These are phyloP conservation scores for Annulohypoxylon stygium DNA, from an alignment of 495 filamentous ascomycete species.

Conservation along the genomic window DNA sequence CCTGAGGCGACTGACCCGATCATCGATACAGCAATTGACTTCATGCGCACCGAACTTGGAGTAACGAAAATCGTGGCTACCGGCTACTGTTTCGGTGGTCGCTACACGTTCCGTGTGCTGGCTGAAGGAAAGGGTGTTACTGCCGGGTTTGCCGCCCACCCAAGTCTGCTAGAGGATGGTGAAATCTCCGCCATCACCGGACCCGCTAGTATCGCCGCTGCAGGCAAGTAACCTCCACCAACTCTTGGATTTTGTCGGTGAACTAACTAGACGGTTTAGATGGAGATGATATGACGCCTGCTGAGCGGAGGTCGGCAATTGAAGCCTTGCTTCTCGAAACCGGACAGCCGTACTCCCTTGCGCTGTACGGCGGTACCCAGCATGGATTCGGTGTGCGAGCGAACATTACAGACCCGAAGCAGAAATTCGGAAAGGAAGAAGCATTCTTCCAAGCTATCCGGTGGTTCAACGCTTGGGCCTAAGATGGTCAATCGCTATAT, in stretches of 20 bases:
- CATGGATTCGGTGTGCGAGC: constrained; percentile 80
- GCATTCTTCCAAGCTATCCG: constrained; percentile 78
- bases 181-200: constrained; percentile 73
- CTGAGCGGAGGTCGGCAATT: constrained; percentile 68
- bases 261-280: constrained; percentile 56
- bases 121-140: constrained; percentile 64
- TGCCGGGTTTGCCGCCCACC: constrained; percentile 77
- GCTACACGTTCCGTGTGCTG: constrained; percentile 58
- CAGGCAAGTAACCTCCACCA: constrained; percentile 60
- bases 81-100: constrained; percentile 74
- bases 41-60: constrained; percentile 67
- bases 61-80: constrained; percentile 73
- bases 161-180: constrained; percentile 71
- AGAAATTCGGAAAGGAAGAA: constrained; percentile 81
- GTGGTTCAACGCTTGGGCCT: constrained; percentile 71
- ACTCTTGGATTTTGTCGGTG: background rate
- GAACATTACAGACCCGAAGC: constrained; percentile 67
- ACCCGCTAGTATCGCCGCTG: constrained; percentile 77
- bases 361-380: constrained; percentile 71
- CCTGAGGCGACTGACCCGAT: constrained; percentile 71
- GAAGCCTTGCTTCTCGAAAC: constrained; percentile 54
- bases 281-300: constrained; percentile 72
- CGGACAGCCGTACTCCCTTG: constrained; percentile 70
- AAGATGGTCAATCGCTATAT: background rate
- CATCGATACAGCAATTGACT: constrained; percentile 70